Base-by-base conservation (phyloP, 2,329 filamentous ascomycete genomes). In the Colletotrichum salicis region DNA sequence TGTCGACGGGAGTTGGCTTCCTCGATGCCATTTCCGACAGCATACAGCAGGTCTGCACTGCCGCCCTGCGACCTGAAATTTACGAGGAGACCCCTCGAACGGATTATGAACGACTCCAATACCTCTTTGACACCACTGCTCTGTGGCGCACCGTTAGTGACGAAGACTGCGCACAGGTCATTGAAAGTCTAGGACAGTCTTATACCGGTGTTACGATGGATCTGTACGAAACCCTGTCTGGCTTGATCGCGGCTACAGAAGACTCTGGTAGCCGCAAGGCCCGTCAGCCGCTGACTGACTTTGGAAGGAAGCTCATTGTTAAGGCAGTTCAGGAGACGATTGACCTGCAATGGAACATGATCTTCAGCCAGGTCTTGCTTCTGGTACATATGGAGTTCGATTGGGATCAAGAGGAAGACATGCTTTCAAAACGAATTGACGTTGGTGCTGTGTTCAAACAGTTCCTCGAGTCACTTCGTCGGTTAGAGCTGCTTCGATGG, bases 351-450 rank as follows among this genome's bases (percentile, higher is more conserved):
- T 91, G 91, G 82, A 90, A 90, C 71, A 86, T 96, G 10, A 90
- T 97, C 62, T 90, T 97, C 73, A 94, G 96, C 77, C 89, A 98
- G 70, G 84, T 98, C 2, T 87, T 96, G 3, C 87, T 99, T 7
- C 86, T 97, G 19, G 88, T 96, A 11, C 95, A 98, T 80, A 92
- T 98, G 87, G 93, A 96, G 79, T 92, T 91, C 51, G 94, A 96
- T 78, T 89, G 94, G 64, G 93, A 95, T 70, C 89, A 91, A 74
- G 90, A 92, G 54, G 91, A 94, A 52, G 89, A 93, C 19, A 89
- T 89, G 2, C 84, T 91, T 41, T 87, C 89, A 74, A 82, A 86
- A 51, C 83, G 86, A 24, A 84, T 93, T 10, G 89, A 92, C 33
- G 92, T 96, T 70, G 90, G 92, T 61, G 83, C 85, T 1, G 89